Evolutionary conservation across 768 basidiomycete genomes (phyloP).

Genomic region (Tephrocybe sp.): DNA sequence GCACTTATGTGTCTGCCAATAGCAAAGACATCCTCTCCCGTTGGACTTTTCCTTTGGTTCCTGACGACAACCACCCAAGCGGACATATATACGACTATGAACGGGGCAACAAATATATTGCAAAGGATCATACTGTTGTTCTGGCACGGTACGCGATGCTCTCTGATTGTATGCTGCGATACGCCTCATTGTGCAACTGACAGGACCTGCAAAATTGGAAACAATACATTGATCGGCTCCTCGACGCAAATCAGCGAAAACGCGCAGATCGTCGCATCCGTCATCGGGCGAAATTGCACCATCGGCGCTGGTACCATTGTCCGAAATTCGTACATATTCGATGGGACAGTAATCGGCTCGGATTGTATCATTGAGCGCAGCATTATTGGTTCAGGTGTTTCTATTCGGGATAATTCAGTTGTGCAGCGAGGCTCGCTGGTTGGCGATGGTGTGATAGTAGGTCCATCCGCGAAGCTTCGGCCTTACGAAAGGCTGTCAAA

Average conservation of each 20-base stretch:
- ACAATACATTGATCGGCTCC: constrained; percentile 84
- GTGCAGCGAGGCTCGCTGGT: constrained; percentile 80
- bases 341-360: constrained; percentile 68
- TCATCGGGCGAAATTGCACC: constrained; percentile 72
- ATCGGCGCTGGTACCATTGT: constrained; percentile 74
- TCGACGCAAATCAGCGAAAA: constrained; percentile 64
- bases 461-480: constrained; percentile 61
- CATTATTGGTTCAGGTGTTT: constrained; percentile 79
- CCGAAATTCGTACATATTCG: constrained; percentile 79
- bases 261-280: constrained; percentile 65
- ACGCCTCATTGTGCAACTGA: background rate
- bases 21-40: constrained; percentile 92
- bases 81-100: constrained; percentile 82
- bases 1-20: constrained; percentile 6
- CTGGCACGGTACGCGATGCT: constrained; percentile 68
- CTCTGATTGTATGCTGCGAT: background rate
- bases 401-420: constrained; percentile 60
- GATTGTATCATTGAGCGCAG: constrained; percentile 71
- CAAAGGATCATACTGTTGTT: constrained; percentile 70
- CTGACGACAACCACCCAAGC: constrained; percentile 88
- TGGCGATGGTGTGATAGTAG: constrained; percentile 77
- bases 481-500: constrained; percentile 76
- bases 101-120: constrained; percentile 86
- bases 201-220: constrained; percentile 80
- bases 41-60: constrained; percentile 95